These are phyloP conservation scores for Naumovozyma baii DNA, from an alignment of 805 yeast genomes.

Conservation along the genomic window DNA sequence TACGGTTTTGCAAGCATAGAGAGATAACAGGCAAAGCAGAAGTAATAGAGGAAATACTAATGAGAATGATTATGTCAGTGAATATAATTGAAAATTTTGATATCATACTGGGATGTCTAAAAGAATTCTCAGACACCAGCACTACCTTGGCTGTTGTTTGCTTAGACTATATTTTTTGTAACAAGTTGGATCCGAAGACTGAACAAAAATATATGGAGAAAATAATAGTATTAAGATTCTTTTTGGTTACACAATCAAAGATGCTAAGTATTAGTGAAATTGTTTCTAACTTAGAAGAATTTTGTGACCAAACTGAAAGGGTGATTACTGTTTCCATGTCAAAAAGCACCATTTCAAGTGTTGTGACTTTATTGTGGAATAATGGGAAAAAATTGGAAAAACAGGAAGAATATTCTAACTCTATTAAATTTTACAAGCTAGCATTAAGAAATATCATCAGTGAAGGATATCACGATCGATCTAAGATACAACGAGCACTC, in stretches of 20 bases:
- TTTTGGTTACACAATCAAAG: constrained; percentile 20
- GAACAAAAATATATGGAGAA: constrained; percentile 25
- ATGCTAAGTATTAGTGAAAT: constrained; percentile 15
- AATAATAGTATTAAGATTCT: constrained; percentile 22
- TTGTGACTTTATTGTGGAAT: constrained; percentile 34
- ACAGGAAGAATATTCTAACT: constrained; percentile 11
- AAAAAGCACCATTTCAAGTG: constrained; percentile 24
- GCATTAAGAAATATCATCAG: constrained; percentile 21
- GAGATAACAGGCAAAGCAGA: constrained; percentile 4
- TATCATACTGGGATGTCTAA: constrained; percentile 20
- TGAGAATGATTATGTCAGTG: constrained; percentile 31
- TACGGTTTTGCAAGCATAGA: constrained; percentile 14
- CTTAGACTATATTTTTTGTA: constrained; percentile 29
- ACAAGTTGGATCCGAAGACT: constrained; percentile 21
- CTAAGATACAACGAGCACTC: constrained; percentile 32
- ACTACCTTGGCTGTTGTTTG: constrained; percentile 27
- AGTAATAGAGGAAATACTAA: constrained; percentile 25
- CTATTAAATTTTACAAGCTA: constrained; percentile 22
- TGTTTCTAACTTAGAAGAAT: constrained; percentile 14
- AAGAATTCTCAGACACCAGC: constrained; percentile 20
- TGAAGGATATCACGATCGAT: constrained; percentile 25
- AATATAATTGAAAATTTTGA: constrained; percentile 18
- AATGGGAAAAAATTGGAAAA: constrained; percentile 28
- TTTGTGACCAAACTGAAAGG: constrained; percentile 24
- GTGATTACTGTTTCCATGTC: constrained; percentile 21